Evolutionary conservation across 2,329 filamentous ascomycete species (phyloP).

Genomic region (Fusarium staphyleae): DNA sequence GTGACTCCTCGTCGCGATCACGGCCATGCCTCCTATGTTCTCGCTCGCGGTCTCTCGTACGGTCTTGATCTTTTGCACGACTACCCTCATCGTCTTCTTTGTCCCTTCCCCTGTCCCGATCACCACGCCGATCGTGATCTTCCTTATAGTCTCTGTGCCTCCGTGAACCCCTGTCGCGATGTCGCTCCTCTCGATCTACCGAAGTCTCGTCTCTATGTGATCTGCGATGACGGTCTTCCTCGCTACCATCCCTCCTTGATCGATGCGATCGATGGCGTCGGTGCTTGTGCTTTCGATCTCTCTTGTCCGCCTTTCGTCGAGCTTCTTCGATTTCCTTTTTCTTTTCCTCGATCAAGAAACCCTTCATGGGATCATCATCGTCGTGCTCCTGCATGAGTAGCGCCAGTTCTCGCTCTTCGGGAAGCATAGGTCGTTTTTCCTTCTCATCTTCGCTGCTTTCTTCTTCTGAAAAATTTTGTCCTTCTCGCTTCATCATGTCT

Average conservation of each 20-base stretch:
- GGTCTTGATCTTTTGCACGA: slow-evolving; percentile 36
- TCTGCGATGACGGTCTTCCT: slow-evolving; percentile 43
- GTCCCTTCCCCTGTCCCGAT: slow-evolving; percentile 28
- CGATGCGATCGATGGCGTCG: slow-evolving; percentile 57
- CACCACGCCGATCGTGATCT: slow-evolving; percentile 40
- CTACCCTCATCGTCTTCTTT: slow-evolving; percentile 37
- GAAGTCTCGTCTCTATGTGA: slow-evolving; percentile 51
- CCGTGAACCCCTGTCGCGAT: slow-evolving; percentile 43
- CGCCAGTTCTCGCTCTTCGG: slow-evolving; percentile 82
- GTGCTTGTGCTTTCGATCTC: slow-evolving; percentile 56
- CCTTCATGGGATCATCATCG: slow-evolving; percentile 98
- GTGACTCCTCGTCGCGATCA: slow-evolving; percentile 42
- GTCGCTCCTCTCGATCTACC: slow-evolving; percentile 37
- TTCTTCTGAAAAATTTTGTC: slow-evolving; percentile 52
- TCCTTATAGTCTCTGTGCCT: slow-evolving; percentile 42
- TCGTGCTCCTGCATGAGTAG: slow-evolving; percentile 81
- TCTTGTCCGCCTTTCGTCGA: slow-evolving; percentile 58
- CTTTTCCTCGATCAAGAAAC: slow-evolving; percentile 87
- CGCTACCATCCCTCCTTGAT: slow-evolving; percentile 46
- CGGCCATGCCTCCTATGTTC: slow-evolving; percentile 42
- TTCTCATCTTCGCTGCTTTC: slow-evolving; percentile 55
- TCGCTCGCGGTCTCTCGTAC: slow-evolving; percentile 32
- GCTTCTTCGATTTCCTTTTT: slow-evolving; percentile 84
- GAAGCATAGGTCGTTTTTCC: slow-evolving; percentile 68
- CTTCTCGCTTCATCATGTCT: slow-evolving; percentile 63